Conservation (phyloP, 2,329 filamentous ascomycete species). For the Verticillium albo-atrum region DNA sequence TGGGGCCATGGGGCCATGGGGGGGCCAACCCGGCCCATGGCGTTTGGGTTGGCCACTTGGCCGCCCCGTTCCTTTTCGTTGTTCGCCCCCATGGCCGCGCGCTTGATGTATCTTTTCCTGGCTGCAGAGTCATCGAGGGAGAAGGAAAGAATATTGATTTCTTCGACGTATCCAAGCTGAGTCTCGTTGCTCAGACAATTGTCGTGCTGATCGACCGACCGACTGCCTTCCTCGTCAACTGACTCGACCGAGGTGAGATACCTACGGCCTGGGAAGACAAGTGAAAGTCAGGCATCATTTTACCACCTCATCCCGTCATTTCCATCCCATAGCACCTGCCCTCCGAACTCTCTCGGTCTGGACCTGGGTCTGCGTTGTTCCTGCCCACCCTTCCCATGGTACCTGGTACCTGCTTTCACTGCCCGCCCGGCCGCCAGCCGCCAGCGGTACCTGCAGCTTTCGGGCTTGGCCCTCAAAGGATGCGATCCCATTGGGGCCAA, state of each 20-base stretch:
- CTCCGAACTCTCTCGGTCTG: neutral
- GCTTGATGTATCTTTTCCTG: neutral
- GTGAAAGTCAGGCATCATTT: neutral
- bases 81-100: neutral
- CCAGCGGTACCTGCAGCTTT: neutral
- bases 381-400: neutral
- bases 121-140: neutral
- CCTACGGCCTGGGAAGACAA: neutral
- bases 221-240: no score
- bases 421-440: neutral
- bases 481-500: neutral
- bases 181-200: neutral
- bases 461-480: neutral
- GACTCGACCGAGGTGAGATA: neutral
- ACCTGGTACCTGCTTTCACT: neutral
- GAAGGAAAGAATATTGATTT: neutral
- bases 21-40: neutral
- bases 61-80: neutral
- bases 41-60: neutral
- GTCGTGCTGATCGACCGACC: neutral
- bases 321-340: neutral
- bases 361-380: neutral
- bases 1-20: neutral
- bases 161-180: neutral
- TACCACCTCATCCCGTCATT: neutral